A percentile compares a stretch with the other conserved stretches of the same genome.
These are phyloP conservation scores for Climacium dendroides DNA, from an alignment of 225 moss, liverwort and hornwort species.

Conservation along the genomic window DNA sequence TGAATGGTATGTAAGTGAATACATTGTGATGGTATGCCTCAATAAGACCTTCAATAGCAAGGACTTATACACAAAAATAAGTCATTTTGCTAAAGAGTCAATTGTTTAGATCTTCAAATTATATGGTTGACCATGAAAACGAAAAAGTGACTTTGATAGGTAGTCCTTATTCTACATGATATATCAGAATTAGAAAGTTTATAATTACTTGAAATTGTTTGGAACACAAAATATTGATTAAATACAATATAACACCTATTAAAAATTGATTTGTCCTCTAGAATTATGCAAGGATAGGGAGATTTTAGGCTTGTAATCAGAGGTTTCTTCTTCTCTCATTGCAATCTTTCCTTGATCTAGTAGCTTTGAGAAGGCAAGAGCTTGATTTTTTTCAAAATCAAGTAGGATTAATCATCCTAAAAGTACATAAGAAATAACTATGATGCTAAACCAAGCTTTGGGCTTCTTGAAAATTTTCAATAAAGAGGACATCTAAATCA, in stretches of 20 bases:
- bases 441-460: accelerated
- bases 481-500: accelerated
- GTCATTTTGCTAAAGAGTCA: too few species aligned
- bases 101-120: accelerated
- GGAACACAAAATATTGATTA: not conserved
- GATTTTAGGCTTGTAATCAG: accelerated
- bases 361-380: not conserved
- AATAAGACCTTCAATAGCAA: not conserved
- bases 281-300: accelerated
- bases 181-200: accelerated
- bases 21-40: not conserved
- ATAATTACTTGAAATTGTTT: not conserved
- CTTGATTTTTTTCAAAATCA: accelerated
- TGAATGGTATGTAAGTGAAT: not conserved
- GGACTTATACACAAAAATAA: not conserved
- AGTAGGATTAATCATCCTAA: accelerated
- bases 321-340: accelerated
- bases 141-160: too few species aligned
- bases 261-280: accelerated
- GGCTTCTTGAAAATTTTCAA: not conserved
- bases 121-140: accelerated
- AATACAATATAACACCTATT: accelerated
- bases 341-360: accelerated
- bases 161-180: accelerated
- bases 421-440: accelerated